Base-by-base conservation (phyloP, 306 rosid species). In the Alnus rubra region DNA sequence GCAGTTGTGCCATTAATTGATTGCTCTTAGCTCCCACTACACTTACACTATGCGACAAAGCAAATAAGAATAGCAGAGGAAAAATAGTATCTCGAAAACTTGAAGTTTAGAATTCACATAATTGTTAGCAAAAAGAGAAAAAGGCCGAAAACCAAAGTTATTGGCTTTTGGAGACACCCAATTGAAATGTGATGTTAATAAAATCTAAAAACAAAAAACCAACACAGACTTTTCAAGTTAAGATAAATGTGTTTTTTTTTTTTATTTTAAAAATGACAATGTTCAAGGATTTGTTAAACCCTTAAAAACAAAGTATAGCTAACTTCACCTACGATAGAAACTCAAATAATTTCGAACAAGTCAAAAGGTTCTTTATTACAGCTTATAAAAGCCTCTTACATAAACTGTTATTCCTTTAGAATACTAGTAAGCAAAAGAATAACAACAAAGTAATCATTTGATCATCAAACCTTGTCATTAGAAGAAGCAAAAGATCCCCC, bases 401-500 rank as follows among this genome's bases (percentile, higher is more conserved):
- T 16, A 65, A 65, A 65, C n/a, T 37, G 28, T 30, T 30, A 30
- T 1, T 62, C 68, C 35, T 59, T 59, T 12, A 62, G 30, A 19
- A 10, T 62, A 13, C 4, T 62, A 11, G 4, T 6, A 13, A 7
- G 6, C 8, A 65, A 23, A 65, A 37, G 5, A 31, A 62, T 0
- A 65, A 35, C 4, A 7, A 0, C 1, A 0, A 65, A 65, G 30
- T 7, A 65, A 37, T 18, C 37, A 39, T 33, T 65, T 65, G 50
- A 65, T 18, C 0, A 37, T 63, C 79, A 74, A 73, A 93, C 98
- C 93, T 90, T 86, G 78, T 71, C 80, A 74, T 79, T 83, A 55
- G 91, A 82, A 30, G 92, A 67, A 64, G 90, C 52, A 80, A 88
- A 84, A 56, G 90, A 44, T 77, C 81, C 91, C 51, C 76, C 90